Evolutionary conservation across 2,329 filamentous ascomycete genomes (phyloP).

Genomic region (Xylariales sp.): DNA sequence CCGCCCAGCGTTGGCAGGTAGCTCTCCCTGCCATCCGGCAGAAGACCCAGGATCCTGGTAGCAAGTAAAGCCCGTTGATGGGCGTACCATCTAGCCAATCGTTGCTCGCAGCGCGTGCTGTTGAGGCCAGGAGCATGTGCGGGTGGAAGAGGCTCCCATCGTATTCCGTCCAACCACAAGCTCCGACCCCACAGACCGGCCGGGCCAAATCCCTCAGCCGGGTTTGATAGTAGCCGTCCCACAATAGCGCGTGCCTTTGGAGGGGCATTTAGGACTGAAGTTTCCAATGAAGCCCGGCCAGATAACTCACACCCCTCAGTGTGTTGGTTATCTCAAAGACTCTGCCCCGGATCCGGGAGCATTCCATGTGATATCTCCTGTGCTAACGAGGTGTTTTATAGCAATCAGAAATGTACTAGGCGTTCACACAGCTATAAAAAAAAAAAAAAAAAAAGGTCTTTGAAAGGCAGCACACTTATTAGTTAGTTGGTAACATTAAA

Average conservation of each 20-base stretch:
- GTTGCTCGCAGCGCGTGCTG: slow-evolving; percentile 1
- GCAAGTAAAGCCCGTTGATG: not conserved
- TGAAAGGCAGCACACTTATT: no score
- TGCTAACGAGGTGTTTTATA: no score
- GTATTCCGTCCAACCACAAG: slow-evolving; percentile 13
- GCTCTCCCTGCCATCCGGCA: not conserved
- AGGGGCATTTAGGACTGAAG: no score
- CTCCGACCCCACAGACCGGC: slow-evolving; percentile 8
- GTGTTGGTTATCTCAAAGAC: no score
- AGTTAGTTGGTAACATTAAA: no score
- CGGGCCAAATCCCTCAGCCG: slow-evolving; percentile 6
- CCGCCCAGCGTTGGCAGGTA: not conserved
- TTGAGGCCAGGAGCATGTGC: slow-evolving; percentile 4
- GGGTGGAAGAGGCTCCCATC: slow-evolving; percentile 2
- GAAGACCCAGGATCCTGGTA: not conserved
- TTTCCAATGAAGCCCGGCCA: no score
- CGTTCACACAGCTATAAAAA: no score
- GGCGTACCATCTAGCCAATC: slow-evolving; percentile 4
- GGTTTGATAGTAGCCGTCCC: slow-evolving; percentile 2
- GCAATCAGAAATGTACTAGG: no score
- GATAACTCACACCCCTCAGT: no score
- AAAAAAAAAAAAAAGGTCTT: no score
- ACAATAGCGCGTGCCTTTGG: slow-evolving; percentile 1
- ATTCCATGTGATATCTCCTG: no score
- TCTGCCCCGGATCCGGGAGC: not conserved